These are phyloP conservation scores for Luffa acutangula DNA, from an alignment of 306 rosid genomes.

Conservation along the genomic window DNA sequence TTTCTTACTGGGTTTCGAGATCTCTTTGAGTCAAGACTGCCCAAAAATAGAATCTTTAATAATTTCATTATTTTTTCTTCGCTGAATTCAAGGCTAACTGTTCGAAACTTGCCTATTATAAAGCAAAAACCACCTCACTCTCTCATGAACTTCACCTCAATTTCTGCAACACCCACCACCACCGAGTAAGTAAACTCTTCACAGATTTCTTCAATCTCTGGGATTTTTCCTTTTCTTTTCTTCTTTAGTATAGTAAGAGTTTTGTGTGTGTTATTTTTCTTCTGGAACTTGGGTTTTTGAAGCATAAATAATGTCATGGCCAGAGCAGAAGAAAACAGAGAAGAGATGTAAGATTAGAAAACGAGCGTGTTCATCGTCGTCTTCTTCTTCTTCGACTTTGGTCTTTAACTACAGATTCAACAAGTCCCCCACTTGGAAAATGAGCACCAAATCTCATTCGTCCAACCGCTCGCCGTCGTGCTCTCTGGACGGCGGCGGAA, in stretches of 20 bases:
- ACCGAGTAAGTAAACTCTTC: neutral
- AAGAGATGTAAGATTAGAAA: constrained; percentile 49
- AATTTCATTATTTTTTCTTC: constrained; percentile 23
- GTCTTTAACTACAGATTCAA: constrained; percentile 41
- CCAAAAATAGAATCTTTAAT: constrained; percentile 44
- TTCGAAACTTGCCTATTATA: constrained; percentile 25
- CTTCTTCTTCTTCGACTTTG: constrained; percentile 44
- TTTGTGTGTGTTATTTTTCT: neutral
- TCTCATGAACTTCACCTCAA: neutral
- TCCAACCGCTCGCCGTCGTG: constrained; percentile 2
- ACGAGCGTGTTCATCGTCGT: constrained; percentile 47
- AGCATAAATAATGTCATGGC: constrained; percentile 41
- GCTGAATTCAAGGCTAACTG: constrained; percentile 50
- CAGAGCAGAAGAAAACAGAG: constrained; percentile 14
- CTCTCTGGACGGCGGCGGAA: constrained; percentile 9
- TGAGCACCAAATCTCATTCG: constrained; percentile 10
- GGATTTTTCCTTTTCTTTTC: neutral
- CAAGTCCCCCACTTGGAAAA: constrained; percentile 61
- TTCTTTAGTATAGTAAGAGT: neutral
- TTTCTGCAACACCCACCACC: neutral
- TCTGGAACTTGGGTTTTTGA: neutral
- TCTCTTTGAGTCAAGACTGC: constrained; percentile 33
- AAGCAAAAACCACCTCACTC: neutral
- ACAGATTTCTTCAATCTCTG: neutral
- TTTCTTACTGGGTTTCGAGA: constrained; percentile 22